phyloP scores from a whole-genome alignment of 441 rosid species.

The Mallotus japonicus region DNA sequence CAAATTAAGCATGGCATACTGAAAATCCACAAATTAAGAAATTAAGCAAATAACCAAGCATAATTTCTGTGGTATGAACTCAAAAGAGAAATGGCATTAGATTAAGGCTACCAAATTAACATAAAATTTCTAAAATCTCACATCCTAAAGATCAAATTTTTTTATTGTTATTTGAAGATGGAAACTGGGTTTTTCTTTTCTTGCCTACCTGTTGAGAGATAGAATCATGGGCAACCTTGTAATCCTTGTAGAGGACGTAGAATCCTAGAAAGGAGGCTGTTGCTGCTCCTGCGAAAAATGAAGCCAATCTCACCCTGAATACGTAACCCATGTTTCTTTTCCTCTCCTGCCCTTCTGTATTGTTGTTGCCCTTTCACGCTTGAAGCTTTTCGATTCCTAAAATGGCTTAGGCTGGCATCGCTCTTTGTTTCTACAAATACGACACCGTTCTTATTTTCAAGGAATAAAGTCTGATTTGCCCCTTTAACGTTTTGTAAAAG shows the following conservation, averaged over 20 bases:
- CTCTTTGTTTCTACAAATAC: not conserved
- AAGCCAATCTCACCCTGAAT: conserved; percentile 82
- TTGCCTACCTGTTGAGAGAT: conserved; percentile 64
- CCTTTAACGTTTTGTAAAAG: no score
- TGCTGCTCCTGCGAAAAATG: conserved; percentile 90
- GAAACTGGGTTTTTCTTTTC: no score
- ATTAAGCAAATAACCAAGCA: not conserved
- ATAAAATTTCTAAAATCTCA: not conserved
- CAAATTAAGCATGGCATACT: not conserved
- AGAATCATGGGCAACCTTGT: conserved; percentile 75
- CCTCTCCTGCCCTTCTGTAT: not conserved
- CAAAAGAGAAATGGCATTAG: not conserved
- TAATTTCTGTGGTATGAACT: not conserved
- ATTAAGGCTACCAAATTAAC: not conserved
- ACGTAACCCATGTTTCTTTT: conserved; percentile 70
- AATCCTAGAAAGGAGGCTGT: conserved; percentile 73
- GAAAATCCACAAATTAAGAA: not conserved
- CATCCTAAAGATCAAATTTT: not conserved
- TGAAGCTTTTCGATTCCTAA: not conserved
- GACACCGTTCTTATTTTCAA: not conserved
- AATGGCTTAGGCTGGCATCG: not conserved
- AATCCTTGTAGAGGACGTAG: conserved; percentile 75
- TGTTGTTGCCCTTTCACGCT: not conserved
- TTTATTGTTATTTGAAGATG: not conserved
- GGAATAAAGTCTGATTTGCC: no score